A percentile compares a stretch with the other conserved stretches of the same genome.
Conservation (phyloP, 371 early-diverging fungal genomes). For the Capillidium rhysosporum region DNA sequence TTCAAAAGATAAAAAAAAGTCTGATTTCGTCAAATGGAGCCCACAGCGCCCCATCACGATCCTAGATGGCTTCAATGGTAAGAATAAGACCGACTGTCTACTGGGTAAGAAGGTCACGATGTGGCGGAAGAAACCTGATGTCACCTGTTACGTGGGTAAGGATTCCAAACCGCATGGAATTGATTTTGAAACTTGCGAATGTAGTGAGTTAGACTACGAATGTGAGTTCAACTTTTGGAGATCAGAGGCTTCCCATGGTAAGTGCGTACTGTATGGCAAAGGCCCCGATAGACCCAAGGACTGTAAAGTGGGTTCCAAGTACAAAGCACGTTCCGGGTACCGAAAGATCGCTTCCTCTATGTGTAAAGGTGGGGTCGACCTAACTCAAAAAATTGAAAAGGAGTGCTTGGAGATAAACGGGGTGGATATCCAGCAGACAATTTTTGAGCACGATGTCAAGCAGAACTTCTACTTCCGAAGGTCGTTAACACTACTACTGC, state of each 20-base stretch:
- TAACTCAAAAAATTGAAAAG: constrained; percentile 28
- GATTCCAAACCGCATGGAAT: constrained; percentile 34
- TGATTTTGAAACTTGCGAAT: constrained; percentile 29
- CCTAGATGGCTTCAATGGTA: neutral
- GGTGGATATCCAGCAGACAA: constrained; percentile 9
- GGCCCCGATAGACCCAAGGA: constrained; percentile 42
- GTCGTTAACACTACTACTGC: constrained; percentile 29
- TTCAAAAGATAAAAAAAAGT: neutral
- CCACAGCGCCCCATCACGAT: neutral
- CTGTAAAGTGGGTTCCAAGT: constrained; percentile 28
- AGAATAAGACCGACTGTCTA: constrained; percentile 13
- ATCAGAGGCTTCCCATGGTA: constrained; percentile 21
- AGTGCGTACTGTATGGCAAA: constrained; percentile 36
- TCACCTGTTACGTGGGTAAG: constrained; percentile 43
- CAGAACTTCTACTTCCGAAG: constrained; percentile 45
- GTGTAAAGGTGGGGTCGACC: constrained; percentile 42
- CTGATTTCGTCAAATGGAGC: neutral
- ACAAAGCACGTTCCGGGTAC: constrained; percentile 49
- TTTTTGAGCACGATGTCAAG: constrained; percentile 22
- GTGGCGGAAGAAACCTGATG: constrained; percentile 61
- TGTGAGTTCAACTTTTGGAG: constrained; percentile 65
- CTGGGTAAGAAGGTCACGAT: constrained; percentile 34
- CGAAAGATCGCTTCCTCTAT: constrained; percentile 27
- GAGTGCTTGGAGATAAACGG: constrained; percentile 20
- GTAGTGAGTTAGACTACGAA: constrained; percentile 52